Evolutionary conservation across 2,329 filamentous ascomycete genomes (phyloP), one percentile per base, ranked within the genome.

Genomic region (Ophiostoma fasciatum): DNA sequence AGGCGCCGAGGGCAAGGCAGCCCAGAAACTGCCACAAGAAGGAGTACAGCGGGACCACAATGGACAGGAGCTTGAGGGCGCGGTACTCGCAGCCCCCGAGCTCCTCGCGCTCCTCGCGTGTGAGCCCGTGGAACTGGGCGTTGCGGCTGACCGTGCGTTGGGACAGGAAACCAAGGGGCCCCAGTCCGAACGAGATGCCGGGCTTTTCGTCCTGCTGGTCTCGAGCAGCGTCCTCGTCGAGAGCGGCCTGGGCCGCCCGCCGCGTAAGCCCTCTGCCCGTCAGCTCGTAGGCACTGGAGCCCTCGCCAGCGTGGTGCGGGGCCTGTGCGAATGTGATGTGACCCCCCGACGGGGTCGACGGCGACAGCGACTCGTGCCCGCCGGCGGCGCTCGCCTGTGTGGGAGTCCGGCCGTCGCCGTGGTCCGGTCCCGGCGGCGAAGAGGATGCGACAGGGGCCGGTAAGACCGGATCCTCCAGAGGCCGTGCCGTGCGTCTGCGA

Each of bases 51-150:
- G 72, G 72, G 6, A 81, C 72, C 15, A 75, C 49, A 45, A 69
- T 59, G 3, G 70, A 62, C 1, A 81, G 58, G 5, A 79, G 52
- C 32, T 63, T 63, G 15, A 80, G 60, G 13, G 75, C 74, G 28
- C 70, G 64, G 48, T 79, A 78, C 50, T 80, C 75, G 38, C 65
- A 68, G 1, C 74, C 72, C 19, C 75, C 74, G 0, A 79, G 57
- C 20, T 63, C 58, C 35, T 72, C 66, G 25, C 70, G 62, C 45
- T 77, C 68, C 12, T 63, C 60, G 15, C 58, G 57, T 1, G 59
- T 60, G 26, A 77, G 52, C 30, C 64, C 61, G 45, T 67, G 61
- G 40, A 75, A 72, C 39, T 69, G 64, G 2, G 63, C 63, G 48
- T 72, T 73, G 33, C 65, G 60, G 3, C 63, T 62, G 2, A 64